These are phyloP conservation scores for Eucalyptus pauciflora DNA, from an alignment of 345 rosid species.

Conservation along the genomic window DNA sequence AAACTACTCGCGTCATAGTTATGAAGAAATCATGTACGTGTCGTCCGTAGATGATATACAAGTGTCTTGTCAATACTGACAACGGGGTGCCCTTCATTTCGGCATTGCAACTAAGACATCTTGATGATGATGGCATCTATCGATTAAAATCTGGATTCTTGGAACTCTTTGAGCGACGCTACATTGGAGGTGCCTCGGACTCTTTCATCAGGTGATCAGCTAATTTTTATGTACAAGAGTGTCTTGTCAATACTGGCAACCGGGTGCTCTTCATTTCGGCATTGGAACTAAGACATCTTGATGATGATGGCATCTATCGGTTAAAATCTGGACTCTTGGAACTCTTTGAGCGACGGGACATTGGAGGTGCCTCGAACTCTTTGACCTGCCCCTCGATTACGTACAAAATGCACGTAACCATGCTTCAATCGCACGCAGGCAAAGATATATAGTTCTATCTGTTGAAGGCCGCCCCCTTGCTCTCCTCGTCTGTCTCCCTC, in stretches of 20 bases:
- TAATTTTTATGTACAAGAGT: not conserved
- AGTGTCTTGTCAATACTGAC: constrained; percentile 38
- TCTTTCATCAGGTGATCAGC: not conserved
- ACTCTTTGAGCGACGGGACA: not conserved
- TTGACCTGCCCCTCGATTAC: not conserved
- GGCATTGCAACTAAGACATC: constrained; percentile 17
- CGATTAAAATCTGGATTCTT: not conserved
- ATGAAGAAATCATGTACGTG: constrained; percentile 22
- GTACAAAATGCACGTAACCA: not conserved
- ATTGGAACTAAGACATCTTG: constrained; percentile 13
- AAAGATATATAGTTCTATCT: too few relatives aligned
- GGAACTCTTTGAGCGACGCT: rapidly evolving
- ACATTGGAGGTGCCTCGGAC: not conserved
- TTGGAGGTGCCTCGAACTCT: not conserved
- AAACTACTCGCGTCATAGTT: not conserved
- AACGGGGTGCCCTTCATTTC: constrained; percentile 38
- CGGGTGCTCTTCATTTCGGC: constrained; percentile 42
- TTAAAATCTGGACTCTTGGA: not conserved
- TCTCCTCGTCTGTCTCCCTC: constrained; percentile 51
- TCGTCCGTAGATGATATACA: not conserved
- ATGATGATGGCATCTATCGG: not conserved
- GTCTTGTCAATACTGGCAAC: constrained; percentile 32
- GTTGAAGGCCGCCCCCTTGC: constrained; percentile 25
- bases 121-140: not conserved
- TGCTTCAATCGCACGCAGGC: too few relatives aligned